These are phyloP conservation scores for Calonectria hawksworthii DNA, from an alignment of 2,329 filamentous ascomycete genomes.

Conservation along the genomic window DNA sequence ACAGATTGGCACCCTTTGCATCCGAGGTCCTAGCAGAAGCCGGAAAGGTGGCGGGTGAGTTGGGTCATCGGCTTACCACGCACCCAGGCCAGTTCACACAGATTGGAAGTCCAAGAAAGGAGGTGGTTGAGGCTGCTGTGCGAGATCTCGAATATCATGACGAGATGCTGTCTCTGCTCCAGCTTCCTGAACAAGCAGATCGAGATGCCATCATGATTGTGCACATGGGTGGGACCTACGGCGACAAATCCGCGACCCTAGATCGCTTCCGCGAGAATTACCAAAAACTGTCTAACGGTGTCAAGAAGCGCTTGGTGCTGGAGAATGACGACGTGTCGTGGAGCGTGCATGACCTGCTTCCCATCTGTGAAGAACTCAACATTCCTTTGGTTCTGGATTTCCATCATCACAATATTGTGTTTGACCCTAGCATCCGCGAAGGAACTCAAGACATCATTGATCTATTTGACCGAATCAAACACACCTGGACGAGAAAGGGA, in stretches of 20 bases:
- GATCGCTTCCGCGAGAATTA: conserved; percentile 86
- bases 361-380: conserved; percentile 92
- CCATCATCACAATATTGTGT: conserved; percentile 96
- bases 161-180: conserved; percentile 84
- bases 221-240: conserved; percentile 92
- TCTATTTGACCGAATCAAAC: conserved; percentile 81
- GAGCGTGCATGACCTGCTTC: conserved; percentile 92
- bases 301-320: conserved; percentile 87
- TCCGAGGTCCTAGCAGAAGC: conserved; percentile 81
- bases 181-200: conserved; percentile 82
- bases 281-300: conserved; percentile 70
- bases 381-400: conserved; percentile 94
- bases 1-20: conserved; percentile 87
- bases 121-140: conserved; percentile 82
- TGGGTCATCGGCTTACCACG: conserved; percentile 88
- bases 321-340: conserved; percentile 96
- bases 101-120: conserved; percentile 83
- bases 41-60: conserved; percentile 80
- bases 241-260: conserved; percentile 85
- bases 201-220: conserved; percentile 94
- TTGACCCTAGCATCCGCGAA: conserved; percentile 81
- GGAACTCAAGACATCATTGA: conserved; percentile 85
- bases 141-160: conserved; percentile 91
- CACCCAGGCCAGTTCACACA: conserved; percentile 97
- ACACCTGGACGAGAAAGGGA: conserved; percentile 86